phyloP scores from a whole-genome alignment of 164 flowering plant species.

The Protea cynaroides region DNA sequence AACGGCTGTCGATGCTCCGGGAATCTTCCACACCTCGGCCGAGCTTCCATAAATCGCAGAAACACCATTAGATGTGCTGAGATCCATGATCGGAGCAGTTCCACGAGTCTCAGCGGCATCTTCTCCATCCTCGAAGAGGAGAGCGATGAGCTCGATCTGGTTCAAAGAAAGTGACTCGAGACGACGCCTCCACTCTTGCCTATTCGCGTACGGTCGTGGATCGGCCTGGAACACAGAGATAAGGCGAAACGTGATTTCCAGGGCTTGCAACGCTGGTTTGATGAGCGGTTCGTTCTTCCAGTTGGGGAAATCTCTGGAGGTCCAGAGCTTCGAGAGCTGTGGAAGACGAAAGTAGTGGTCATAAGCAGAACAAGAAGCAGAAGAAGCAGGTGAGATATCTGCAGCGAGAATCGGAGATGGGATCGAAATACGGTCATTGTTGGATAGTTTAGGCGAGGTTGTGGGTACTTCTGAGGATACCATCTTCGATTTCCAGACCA shows the following conservation, averaged over 20 bases:
- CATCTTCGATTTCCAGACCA: constrained; percentile 26
- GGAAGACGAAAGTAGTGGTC: constrained; percentile 70
- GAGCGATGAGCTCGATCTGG: constrained; percentile 64
- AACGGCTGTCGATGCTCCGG: constrained; percentile 38
- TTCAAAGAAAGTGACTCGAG: constrained; percentile 48
- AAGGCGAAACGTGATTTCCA: constrained; percentile 85
- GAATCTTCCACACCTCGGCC: constrained; percentile 74
- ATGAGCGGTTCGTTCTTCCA: constrained; percentile 65
- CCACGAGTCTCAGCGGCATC: constrained; percentile 33
- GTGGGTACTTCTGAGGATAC: constrained; percentile 14
- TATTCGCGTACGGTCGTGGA: constrained; percentile 64
- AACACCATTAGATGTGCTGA: constrained; percentile 39
- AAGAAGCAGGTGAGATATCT: constrained; percentile 12
- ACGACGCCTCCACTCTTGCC: constrained; percentile 64
- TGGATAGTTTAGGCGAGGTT: constrained; percentile 13
- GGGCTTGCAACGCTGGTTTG: constrained; percentile 69
- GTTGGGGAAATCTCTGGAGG: constrained; percentile 41
- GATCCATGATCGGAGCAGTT: constrained; percentile 51
- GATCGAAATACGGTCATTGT: constrained; percentile 1
- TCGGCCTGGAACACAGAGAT: constrained; percentile 62
- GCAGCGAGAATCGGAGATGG: constrained; percentile 5
- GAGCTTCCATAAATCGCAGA: constrained; percentile 49
- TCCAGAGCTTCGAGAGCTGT: constrained; percentile 61
- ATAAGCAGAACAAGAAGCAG: constrained; percentile 51
- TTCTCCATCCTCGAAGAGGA: constrained; percentile 49